Evolutionary conservation across 768 basidiomycete genomes (phyloP).

Genomic region (Amanita muscaria): DNA sequence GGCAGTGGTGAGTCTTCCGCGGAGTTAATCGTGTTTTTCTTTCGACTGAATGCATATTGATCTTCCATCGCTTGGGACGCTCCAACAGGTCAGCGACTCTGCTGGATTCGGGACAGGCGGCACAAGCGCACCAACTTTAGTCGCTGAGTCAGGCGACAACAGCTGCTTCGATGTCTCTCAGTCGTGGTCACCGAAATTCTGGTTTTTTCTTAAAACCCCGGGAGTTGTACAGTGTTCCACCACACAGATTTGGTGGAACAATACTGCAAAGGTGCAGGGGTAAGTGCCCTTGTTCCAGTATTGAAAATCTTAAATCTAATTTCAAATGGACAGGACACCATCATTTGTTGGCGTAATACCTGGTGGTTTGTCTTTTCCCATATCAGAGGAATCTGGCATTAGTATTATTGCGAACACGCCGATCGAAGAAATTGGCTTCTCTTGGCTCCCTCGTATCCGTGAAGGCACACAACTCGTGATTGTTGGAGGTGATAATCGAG

Average conservation of each 20-base stretch:
- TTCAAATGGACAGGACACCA: constrained; percentile 32
- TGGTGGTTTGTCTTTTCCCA: constrained; percentile 64
- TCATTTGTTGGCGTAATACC: constrained; percentile 68
- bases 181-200: constrained; percentile 44
- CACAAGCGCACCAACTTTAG: constrained; percentile 56
- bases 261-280: constrained; percentile 39
- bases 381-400: constrained; percentile 32
- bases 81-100: constrained; percentile 25
- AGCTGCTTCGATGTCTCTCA: constrained; percentile 50
- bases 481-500: background rate
- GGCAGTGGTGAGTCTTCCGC: constrained; percentile 18
- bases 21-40: no score
- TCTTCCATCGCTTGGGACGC: no score
- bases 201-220: constrained; percentile 48
- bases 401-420: constrained; percentile 37
- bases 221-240: constrained; percentile 48
- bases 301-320: background rate
- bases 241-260: constrained; percentile 61
- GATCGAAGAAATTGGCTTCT: constrained; percentile 30
- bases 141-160: constrained; percentile 38
- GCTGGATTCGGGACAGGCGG: constrained; percentile 60
- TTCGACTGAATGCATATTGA: no score
- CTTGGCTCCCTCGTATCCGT: background rate
- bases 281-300: constrained; percentile 18
- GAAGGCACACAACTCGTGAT: background rate